These are phyloP conservation scores for Solanum tacnaense DNA, from an alignment of 257 asterid species.

Conservation along the genomic window DNA sequence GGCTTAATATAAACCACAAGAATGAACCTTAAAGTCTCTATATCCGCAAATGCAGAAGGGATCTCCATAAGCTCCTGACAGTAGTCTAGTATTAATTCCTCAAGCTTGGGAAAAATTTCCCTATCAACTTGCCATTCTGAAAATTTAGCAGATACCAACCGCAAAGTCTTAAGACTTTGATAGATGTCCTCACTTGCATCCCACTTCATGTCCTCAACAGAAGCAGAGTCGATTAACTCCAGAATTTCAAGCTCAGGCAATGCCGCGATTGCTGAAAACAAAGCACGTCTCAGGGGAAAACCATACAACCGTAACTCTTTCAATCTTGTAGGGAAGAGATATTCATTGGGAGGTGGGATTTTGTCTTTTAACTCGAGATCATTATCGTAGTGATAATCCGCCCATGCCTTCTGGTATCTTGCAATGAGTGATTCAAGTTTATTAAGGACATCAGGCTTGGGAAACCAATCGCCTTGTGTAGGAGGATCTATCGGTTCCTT, in stretches of 20 bases:
- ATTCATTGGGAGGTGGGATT: not conserved
- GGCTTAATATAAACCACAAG: fast-evolving
- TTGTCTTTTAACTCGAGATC: too few relatives aligned
- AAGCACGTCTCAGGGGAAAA: not conserved
- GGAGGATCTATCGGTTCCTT: not conserved
- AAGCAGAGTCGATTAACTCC: not conserved
- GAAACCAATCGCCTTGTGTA: not conserved
- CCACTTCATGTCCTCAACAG: not conserved
- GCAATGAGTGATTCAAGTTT: not conserved
- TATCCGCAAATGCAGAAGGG: not conserved
- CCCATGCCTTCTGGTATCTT: too few relatives aligned
- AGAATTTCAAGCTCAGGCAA: not conserved
- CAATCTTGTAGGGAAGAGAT: not conserved
- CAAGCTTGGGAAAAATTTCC: not conserved
- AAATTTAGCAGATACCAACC: fast-evolving
- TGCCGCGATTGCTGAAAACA: not conserved
- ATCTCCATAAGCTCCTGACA: fast-evolving
- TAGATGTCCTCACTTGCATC: not conserved
- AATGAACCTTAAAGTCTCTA: not conserved
- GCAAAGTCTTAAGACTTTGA: not conserved
- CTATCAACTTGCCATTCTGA: not conserved
- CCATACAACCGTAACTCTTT: not conserved
- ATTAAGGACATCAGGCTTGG: not conserved
- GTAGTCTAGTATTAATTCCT: not conserved
- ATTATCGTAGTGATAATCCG: too few relatives aligned